Evolutionary conservation across 306 rosid species (phyloP), one percentile per base, ranked within the genome.

Genomic region (Lotus japonicus): DNA sequence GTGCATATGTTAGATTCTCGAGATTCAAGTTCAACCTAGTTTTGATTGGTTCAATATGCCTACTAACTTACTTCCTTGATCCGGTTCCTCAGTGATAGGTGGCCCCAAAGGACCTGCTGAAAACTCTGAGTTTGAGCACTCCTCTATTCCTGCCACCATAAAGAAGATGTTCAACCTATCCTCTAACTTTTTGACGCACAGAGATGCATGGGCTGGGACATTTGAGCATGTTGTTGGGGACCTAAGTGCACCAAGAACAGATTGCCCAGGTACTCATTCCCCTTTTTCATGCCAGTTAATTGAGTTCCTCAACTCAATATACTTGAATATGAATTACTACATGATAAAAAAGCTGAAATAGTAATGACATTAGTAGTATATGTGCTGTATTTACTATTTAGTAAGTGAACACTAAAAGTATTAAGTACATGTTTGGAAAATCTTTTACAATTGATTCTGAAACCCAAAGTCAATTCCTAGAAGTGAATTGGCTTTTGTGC

Each of bases 151-250:
- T 35, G 97, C 99, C 74, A 90, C 99, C 79, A 84, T 95, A 79
- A 95, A 87, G 91, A 95, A 95, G 84, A 79, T 95, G 66, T 88
- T 95, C 92, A 90, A 90, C 71, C 95, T 95, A 57, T 56, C 86
- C 69, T 90, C 97, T 0, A 90, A 90, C 81, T 95, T 95, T 78
- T 81, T 95, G 80, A 95, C 99, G 48, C 97, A 88, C 75, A 87
- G 97, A 80, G 99, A 95, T 68, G 97, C 99, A 35, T 95, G 99
- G 99, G 97, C 99, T 13, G 99, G 95, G 19, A 95, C 99, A 44
- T 95, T 95, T 64, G 99, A 95, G 79, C 79, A 83, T 23, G 68
- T 90, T 63, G 84, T 95, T 41, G 92, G 87, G 31, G 86, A 88
- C 31, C 70, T 88, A 18, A 84, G 78, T 64, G 78, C 92, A 12